Percentiles rank a stretch among this genome's conserved stretches.
Evolutionary conservation across 1,284 basidiomycete species (phyloP).

Genomic region (Heliocybe sulcata): DNA sequence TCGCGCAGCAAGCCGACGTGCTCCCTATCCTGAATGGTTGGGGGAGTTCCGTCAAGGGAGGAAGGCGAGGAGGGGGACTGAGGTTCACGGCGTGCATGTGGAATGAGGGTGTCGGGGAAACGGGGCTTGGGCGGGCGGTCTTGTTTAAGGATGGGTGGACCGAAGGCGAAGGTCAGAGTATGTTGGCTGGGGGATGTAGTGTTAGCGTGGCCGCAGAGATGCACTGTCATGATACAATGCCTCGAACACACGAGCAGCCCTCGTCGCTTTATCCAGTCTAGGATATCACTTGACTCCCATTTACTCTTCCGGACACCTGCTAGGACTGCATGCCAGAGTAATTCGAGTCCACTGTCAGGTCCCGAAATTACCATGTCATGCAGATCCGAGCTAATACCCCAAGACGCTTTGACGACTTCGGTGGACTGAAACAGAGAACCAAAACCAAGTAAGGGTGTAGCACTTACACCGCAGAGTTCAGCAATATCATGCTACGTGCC

Average conservation of each 20-base stretch:
- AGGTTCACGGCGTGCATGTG: not conserved
- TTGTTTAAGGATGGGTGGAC: slow-evolving; percentile 16
- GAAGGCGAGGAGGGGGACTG: slow-evolving; percentile 10
- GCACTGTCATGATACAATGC: too few species aligned
- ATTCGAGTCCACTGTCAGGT: too few species aligned
- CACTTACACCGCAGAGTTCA: slow-evolving; percentile 20
- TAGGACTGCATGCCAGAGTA: too few species aligned
- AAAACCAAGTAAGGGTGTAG: not conserved
- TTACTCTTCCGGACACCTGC: too few species aligned
- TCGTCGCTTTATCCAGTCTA: too few species aligned
- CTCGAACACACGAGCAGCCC: too few species aligned
- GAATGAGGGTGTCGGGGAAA: not conserved
- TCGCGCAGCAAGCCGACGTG: slow-evolving; percentile 18
- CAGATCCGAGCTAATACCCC: too few species aligned
- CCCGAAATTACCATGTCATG: too few species aligned
- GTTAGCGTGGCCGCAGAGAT: too few species aligned
- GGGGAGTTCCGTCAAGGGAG: slow-evolving; percentile 3
- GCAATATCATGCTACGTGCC: slow-evolving; percentile 20
- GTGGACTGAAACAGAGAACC: too few species aligned
- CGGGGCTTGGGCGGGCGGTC: slow-evolving; percentile 9
- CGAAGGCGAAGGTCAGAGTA: slow-evolving; percentile 21
- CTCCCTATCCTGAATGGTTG: slow-evolving; percentile 19
- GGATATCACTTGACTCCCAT: too few species aligned
- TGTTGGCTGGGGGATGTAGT: slow-evolving; percentile 12
- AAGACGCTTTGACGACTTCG: too few species aligned